A percentile compares a stretch with the other conserved stretches of the same genome.
These are phyloP conservation scores for Epichloe sp. DNA, from an alignment of 2,329 filamentous ascomycete genomes.

Conservation along the genomic window DNA sequence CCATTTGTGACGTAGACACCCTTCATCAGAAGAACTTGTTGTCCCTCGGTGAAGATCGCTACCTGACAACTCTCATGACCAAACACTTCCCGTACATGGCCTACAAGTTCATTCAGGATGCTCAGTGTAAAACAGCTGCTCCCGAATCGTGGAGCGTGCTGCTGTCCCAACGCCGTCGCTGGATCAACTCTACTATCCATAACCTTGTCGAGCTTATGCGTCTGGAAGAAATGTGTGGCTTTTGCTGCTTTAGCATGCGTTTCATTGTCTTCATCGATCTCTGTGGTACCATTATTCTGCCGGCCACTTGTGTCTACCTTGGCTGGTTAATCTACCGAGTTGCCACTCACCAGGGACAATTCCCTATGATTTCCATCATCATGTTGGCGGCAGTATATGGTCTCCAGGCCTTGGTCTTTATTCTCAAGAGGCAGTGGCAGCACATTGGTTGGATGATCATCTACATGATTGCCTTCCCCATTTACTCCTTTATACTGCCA, in stretches of 20 bases:
- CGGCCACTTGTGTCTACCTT: constrained; percentile 76
- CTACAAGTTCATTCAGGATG: constrained; percentile 91
- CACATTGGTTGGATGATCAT: constrained; percentile 99
- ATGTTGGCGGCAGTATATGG: constrained; percentile 90
- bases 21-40: constrained; percentile 94
- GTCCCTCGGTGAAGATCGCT: constrained; percentile 92
- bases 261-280: constrained; percentile 94
- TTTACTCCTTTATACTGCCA: constrained; percentile 83
- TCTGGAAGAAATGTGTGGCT: constrained; percentile 89
- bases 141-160: constrained; percentile 90
- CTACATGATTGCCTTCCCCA: constrained; percentile 87
- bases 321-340: constrained; percentile 77
- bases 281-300: constrained; percentile 81
- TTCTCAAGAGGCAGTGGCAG: constrained; percentile 95
- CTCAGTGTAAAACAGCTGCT: constrained; percentile 84
- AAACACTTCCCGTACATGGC: constrained; percentile 94
- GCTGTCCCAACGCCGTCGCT: constrained; percentile 93
- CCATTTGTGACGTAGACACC: constrained; percentile 80
- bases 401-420: constrained; percentile 91
- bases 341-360: constrained; percentile 53
- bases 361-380: constrained; percentile 76
- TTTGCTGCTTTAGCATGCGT: constrained; percentile 98
- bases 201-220: constrained; percentile 85
- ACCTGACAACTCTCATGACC: constrained; percentile 92
- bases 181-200: constrained; percentile 99